phyloP scores from a whole-genome alignment of 768 basidiomycete species.

The Suillus placidus region DNA sequence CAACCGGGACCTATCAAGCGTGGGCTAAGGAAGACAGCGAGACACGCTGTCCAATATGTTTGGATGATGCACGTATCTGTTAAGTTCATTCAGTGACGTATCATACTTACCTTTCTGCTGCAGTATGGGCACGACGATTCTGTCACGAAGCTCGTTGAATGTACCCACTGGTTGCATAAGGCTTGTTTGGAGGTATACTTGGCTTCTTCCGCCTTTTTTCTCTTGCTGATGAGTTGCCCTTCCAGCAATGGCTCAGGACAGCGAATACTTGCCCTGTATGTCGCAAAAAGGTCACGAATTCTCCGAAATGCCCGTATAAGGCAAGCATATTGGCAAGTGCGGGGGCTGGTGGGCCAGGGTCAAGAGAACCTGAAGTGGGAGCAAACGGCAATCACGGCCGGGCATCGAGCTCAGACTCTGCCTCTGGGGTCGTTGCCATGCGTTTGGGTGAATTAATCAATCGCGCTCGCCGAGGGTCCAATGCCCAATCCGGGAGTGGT shows the following conservation, averaged over 20 bases:
- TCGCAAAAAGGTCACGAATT: conserved; percentile 55
- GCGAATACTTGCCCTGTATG: conserved; percentile 84
- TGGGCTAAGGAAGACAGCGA: conserved; percentile 71
- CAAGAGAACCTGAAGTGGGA: conserved; percentile 3
- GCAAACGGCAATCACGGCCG: background rate
- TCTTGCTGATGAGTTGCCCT: conserved; percentile 4
- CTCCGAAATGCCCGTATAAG: conserved; percentile 7
- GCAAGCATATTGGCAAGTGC: background rate
- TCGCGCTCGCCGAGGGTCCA: conserved; percentile 4
- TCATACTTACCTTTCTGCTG: conserved; percentile 11
- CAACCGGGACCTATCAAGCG: conserved; percentile 64
- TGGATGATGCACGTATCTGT: conserved; percentile 71
- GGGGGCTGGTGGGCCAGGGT: background rate
- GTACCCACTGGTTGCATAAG: conserved; percentile 81
- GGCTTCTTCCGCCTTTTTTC: background rate
- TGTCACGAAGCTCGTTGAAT: conserved; percentile 68
- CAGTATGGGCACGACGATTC: conserved; percentile 68
- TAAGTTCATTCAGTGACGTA: background rate
- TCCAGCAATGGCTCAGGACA: conserved; percentile 77
- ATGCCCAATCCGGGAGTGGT: background rate
- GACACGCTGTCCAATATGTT: conserved; percentile 78
- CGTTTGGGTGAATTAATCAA: background rate
- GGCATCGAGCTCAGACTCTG: background rate
- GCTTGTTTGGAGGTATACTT: conserved; percentile 69
- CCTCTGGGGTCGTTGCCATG: background rate